Percentiles rank a stretch among this genome's conserved stretches.
phyloP scores from a whole-genome alignment of 257 asterid species.

The Gynochthodes officinalis region DNA sequence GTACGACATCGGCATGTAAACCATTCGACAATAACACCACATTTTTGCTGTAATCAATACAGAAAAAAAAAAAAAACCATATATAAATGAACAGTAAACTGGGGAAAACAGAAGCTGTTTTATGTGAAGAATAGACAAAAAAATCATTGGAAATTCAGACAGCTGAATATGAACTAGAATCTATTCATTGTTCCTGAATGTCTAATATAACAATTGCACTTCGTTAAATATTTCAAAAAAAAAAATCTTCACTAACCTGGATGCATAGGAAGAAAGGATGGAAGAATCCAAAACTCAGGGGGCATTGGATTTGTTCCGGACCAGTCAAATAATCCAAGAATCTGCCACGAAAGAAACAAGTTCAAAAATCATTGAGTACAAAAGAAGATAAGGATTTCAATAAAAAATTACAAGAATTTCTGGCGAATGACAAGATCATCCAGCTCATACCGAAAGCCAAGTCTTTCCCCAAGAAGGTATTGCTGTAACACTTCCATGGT shows the following conservation, averaged over 20 bases:
- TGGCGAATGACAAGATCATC: background rate
- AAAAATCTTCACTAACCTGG: constrained; percentile 20
- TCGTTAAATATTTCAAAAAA: no score
- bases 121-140: background rate
- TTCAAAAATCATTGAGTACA: background rate
- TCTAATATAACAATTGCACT: background rate
- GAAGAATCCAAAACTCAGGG: constrained; percentile 33
- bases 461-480: constrained; percentile 54
- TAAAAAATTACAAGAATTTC: background rate
- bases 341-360: constrained; percentile 15
- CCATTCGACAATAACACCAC: constrained; percentile 37
- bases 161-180: background rate
- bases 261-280: constrained; percentile 31
- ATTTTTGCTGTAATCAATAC: constrained; percentile 28
- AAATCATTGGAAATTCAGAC: background rate
- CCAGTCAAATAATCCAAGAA: constrained; percentile 30
- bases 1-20: constrained; percentile 42
- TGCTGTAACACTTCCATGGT: constrained; percentile 34
- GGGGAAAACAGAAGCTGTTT: background rate
- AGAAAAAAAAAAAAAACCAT: background rate
- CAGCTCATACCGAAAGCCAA: constrained; percentile 41
- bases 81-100: background rate
- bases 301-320: constrained; percentile 32
- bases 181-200: background rate
- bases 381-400: background rate